Evolutionary conservation across 2,329 filamentous ascomycete genomes (phyloP).

Genomic region (Fusarium sp.): DNA sequence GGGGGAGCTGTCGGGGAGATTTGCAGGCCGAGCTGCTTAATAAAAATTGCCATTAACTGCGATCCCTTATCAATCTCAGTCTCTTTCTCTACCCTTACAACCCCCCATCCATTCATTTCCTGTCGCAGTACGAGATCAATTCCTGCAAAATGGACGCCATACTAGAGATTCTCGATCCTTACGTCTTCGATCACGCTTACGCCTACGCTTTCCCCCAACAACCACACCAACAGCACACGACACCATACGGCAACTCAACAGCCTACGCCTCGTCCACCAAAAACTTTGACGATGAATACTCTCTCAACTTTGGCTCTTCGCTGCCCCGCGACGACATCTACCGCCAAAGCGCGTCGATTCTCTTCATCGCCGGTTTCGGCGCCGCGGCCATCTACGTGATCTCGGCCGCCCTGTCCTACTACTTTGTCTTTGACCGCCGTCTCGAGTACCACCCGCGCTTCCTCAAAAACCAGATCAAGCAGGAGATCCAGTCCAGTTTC

Average conservation of each 20-base stretch:
- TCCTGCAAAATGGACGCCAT: constrained; percentile 49
- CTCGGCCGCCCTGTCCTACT: constrained; percentile 75
- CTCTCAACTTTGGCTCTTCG: constrained; percentile 42
- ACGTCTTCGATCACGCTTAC: constrained; percentile 53
- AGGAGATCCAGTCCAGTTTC: constrained; percentile 56
- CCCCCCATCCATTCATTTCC: not conserved
- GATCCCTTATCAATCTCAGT: constrained; percentile 20
- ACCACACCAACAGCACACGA: constrained; percentile 20
- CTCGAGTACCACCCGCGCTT: constrained; percentile 58
- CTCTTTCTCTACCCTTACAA: not conserved
- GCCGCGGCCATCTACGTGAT: constrained; percentile 65
- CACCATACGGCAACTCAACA: constrained; percentile 26
- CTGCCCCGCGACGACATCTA: constrained; percentile 54
- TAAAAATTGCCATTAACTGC: constrained; percentile 14
- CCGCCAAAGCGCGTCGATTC: constrained; percentile 52
- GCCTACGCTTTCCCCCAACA: constrained; percentile 50
- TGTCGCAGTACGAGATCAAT: not conserved
- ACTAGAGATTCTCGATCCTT: constrained; percentile 54
- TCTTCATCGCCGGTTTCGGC: constrained; percentile 52
- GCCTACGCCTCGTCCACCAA: constrained; percentile 22
- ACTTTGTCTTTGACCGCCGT: constrained; percentile 66
- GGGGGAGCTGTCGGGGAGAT: constrained; percentile 13
- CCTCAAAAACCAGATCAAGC: constrained; percentile 57
- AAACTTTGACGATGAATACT: constrained; percentile 25
- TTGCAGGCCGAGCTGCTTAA: constrained; percentile 24